Conservation (phyloP, 2,329 filamentous ascomycete species). For the Tolypocladium nubicola region DNA sequence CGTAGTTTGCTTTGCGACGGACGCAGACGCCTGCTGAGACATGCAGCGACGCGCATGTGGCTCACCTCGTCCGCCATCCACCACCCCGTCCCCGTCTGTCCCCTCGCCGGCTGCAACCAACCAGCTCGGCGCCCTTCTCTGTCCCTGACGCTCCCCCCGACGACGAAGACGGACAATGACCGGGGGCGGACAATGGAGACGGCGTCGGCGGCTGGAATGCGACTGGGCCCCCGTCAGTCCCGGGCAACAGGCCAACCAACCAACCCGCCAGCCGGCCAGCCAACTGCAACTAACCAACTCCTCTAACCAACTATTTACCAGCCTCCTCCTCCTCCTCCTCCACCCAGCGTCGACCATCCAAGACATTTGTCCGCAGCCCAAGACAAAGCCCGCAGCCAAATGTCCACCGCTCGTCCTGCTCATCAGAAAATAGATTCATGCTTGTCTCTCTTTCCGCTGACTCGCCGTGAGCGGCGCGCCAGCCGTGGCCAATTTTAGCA, state of each 20-base stretch:
- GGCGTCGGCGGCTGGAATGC: not conserved
- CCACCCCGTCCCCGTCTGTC: not conserved
- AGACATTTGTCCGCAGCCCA: not conserved
- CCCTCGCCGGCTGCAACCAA: too few species aligned
- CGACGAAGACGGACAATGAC: not conserved
- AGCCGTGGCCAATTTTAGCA: not conserved
- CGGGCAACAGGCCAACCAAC: not conserved
- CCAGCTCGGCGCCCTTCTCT: not conserved
- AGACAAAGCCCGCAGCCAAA: not conserved
- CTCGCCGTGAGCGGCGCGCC: not conserved
- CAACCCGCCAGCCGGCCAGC: not conserved
- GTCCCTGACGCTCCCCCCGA: not conserved
- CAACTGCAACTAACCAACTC: not conserved
- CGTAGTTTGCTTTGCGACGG: constrained; percentile 8
- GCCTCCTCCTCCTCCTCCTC: not conserved
- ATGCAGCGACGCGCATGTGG: not conserved
- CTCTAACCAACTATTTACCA: not conserved
- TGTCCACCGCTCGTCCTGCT: not conserved
- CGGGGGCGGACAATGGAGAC: not conserved
- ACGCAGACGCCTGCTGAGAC: constrained; percentile 11
- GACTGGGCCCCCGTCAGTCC: not conserved
- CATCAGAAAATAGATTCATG: not conserved
- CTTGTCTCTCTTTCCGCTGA: not conserved
- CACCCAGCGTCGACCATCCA: not conserved
- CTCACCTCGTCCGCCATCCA: too few species aligned